These are phyloP conservation scores for Nannochloropsis gaditana DNA, from an alignment of 108 stramenopile genomes.

Conservation along the genomic window DNA sequence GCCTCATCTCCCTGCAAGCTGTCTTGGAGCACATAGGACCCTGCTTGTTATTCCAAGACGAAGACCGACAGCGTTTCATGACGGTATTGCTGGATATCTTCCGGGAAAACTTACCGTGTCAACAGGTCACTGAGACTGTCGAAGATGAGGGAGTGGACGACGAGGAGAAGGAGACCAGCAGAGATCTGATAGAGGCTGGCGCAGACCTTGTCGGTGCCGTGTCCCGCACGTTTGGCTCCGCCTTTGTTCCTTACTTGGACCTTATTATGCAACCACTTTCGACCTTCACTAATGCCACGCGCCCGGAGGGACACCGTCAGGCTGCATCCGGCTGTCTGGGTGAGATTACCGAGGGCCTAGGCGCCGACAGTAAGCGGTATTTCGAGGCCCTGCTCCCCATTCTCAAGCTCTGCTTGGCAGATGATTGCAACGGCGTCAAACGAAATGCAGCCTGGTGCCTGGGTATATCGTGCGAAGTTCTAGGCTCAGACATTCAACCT, in stretches of 20 bases:
- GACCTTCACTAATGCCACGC: not conserved
- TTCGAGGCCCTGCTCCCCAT: slow-evolving; percentile 58
- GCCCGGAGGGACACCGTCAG: not conserved
- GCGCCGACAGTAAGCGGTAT: slow-evolving; percentile 55
- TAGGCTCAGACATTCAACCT: slow-evolving; percentile 52
- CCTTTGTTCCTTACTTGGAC: slow-evolving; percentile 24
- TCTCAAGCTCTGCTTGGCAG: slow-evolving; percentile 62
- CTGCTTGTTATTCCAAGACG: not conserved
- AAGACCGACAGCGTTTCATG: not conserved
- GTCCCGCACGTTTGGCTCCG: slow-evolving; percentile 68
- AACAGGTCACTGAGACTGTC: not conserved
- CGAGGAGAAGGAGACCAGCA: slow-evolving; percentile 67
- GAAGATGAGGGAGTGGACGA: slow-evolving; percentile 68
- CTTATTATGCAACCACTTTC: slow-evolving; percentile 41
- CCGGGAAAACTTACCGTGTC: slow-evolving; percentile 5
- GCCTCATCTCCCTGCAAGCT: not conserved
- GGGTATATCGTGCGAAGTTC: slow-evolving; percentile 75
- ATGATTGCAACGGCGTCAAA: slow-evolving; percentile 75
- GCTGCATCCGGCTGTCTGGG: not conserved
- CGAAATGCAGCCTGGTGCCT: slow-evolving; percentile 88
- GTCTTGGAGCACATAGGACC: slow-evolving; percentile 11
- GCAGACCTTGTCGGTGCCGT: slow-evolving; percentile 71
- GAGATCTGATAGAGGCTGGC: slow-evolving; percentile 33
- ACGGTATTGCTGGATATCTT: not conserved
- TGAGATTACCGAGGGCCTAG: not conserved